Conservation (phyloP, 2,329 filamentous ascomycete genomes). For the Elsinoe batatas region DNA sequence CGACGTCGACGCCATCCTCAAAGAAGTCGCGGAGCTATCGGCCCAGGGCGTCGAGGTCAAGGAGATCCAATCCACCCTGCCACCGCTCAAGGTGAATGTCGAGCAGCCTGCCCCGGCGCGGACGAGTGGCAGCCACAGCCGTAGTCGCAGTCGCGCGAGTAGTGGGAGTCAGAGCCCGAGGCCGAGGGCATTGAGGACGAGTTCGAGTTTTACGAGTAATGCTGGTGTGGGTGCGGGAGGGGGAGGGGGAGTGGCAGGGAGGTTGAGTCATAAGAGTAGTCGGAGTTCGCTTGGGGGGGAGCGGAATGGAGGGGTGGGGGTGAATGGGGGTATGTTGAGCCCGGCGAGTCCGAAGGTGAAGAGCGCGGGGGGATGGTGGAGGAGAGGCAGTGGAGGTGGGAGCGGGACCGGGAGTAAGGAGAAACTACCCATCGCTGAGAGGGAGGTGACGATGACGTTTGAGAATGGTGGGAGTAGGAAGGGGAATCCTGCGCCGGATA, state of each 20-base stretch:
- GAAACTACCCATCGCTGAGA: neutral
- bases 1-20: slow-evolving; percentile 84
- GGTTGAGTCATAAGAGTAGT: slow-evolving; percentile 10
- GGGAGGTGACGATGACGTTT: neutral
- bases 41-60: slow-evolving; percentile 67
- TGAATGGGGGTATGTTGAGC: slow-evolving; percentile 17
- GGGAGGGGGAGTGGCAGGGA: neutral
- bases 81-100: slow-evolving; percentile 67
- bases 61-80: slow-evolving; percentile 79
- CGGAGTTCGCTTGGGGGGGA: neutral
- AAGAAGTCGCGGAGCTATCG: slow-evolving; percentile 60
- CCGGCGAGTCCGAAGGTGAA: slow-evolving; percentile 20
- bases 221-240: no score
- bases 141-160: neutral
- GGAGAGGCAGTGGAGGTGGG: neutral
- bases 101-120: slow-evolving; percentile 15
- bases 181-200: slow-evolving; percentile 19
- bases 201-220: slow-evolving; percentile 31
- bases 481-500: slow-evolving; percentile 1
- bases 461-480: neutral
- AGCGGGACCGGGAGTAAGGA: slow-evolving; percentile 1
- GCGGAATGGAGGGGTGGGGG: neutral
- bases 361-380: slow-evolving; percentile 13
- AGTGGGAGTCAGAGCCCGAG: slow-evolving; percentile 25
- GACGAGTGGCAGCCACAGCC: neutral